Evolutionary conservation across 2,329 filamentous ascomycete species (phyloP).

Genomic region (Fusarium beomiforme): DNA sequence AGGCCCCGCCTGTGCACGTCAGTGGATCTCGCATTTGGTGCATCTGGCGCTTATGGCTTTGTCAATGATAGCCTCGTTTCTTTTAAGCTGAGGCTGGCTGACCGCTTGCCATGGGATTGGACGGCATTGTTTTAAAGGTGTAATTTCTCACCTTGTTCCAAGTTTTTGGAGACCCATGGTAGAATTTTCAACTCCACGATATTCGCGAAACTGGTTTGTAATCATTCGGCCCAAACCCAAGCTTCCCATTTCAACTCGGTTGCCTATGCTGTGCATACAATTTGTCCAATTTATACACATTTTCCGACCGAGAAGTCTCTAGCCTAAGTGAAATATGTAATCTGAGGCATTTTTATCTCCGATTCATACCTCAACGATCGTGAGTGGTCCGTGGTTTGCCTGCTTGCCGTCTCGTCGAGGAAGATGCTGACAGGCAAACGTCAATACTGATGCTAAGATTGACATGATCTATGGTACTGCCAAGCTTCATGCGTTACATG

Average conservation of each 20-base stretch:
- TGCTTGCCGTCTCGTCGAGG: conserved; percentile 26
- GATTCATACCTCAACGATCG: not conserved
- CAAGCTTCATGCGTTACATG: conserved; percentile 3
- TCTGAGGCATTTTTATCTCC: conserved; percentile 7
- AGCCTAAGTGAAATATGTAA: not conserved
- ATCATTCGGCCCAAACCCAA: not conserved
- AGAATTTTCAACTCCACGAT: conserved; percentile 6
- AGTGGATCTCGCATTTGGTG: conserved; percentile 25
- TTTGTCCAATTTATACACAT: not conserved
- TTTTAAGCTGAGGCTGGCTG: conserved; percentile 43
- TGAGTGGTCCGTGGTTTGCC: conserved; percentile 7
- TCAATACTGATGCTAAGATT: conserved; percentile 27
- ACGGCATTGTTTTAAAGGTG: conserved; percentile 33
- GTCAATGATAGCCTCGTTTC: conserved; percentile 44
- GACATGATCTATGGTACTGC: not conserved
- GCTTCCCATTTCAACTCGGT: conserved; percentile 3
- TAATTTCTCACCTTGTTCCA: conserved; percentile 21
- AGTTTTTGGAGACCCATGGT: conserved; percentile 6
- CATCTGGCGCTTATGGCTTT: conserved; percentile 26
- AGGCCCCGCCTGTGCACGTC: conserved; percentile 24
- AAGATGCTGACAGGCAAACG: conserved; percentile 24
- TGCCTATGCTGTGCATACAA: conserved; percentile 2
- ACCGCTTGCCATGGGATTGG: conserved; percentile 39
- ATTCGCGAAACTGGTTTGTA: conserved; percentile 9
- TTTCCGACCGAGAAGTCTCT: conserved; percentile 1